Evolutionary conservation across 2,329 filamentous ascomycete species (phyloP).

Genomic region (Polychaeton citri): DNA sequence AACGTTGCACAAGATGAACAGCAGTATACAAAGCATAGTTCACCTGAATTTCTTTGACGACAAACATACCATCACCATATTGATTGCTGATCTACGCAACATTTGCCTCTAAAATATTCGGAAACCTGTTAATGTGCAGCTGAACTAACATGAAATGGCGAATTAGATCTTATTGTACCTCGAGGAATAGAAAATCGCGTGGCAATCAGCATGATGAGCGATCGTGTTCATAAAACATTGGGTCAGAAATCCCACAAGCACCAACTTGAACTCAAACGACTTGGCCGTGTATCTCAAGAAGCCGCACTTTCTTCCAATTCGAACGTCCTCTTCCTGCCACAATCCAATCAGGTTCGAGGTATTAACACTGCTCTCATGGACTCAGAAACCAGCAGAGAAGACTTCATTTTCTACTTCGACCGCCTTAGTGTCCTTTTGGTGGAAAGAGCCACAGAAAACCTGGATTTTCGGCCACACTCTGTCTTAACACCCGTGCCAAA

Average conservation of each 20-base stretch:
- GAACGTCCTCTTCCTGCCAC: conserved; percentile 59
- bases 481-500: conserved; percentile 58
- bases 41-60: conserved; percentile 25
- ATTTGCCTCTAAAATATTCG: too few relatives aligned
- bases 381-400: conserved; percentile 63
- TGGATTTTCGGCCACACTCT: conserved; percentile 50
- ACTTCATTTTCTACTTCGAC: conserved; percentile 97
- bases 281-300: conserved; percentile 56
- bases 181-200: conserved; percentile 89
- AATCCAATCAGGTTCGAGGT: conserved; percentile 67
- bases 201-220: conserved; percentile 83
- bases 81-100: conserved; percentile 22
- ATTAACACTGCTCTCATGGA: conserved; percentile 89
- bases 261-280: conserved; percentile 60
- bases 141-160: conserved; percentile 6
- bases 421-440: conserved; percentile 72
- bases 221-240: conserved; percentile 80
- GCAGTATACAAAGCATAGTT: conserved; percentile 24
- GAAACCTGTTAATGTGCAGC: too few relatives aligned
- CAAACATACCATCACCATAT: conserved; percentile 22
- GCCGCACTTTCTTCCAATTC: conserved; percentile 50
- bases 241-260: conserved; percentile 76
- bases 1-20: not conserved
- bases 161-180: conserved; percentile 76
- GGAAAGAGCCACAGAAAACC: conserved; percentile 67